A percentile compares a stretch with the other conserved stretches of the same genome.
phyloP scores from a whole-genome alignment of 768 basidiomycete species.

The Amanita pallidorosea region DNA sequence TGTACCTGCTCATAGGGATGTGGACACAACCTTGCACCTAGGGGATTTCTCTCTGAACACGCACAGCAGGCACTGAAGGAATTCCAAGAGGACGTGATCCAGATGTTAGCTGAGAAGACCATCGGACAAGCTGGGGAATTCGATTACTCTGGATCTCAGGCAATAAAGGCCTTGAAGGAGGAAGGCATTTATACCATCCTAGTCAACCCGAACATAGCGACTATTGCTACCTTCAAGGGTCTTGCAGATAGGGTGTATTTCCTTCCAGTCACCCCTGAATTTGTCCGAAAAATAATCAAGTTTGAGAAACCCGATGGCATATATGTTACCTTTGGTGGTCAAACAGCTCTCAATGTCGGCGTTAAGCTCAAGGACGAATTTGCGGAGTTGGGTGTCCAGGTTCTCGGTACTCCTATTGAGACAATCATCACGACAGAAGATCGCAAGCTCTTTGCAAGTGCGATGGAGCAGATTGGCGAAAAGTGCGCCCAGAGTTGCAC shows the following conservation, averaged over 20 bases:
- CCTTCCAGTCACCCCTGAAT: slow-evolving; percentile 95
- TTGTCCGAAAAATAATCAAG: slow-evolving; percentile 95
- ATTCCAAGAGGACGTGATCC: slow-evolving; percentile 48
- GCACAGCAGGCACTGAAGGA: slow-evolving; percentile 36
- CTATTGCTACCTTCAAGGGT: slow-evolving; percentile 94
- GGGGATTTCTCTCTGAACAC: slow-evolving; percentile 38
- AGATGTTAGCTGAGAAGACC: slow-evolving; percentile 62
- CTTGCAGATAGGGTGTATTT: slow-evolving; percentile 99
- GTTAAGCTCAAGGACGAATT: slow-evolving; percentile 99
- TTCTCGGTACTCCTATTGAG: slow-evolving; percentile 93
- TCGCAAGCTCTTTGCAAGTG: slow-evolving; percentile 83
- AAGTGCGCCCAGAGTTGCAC: slow-evolving; percentile 86
- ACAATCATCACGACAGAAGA: slow-evolving; percentile 98
- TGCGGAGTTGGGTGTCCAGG: slow-evolving; percentile 76
- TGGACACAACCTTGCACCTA: too few species aligned
- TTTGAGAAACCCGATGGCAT: slow-evolving; percentile 99
- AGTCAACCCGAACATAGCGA: slow-evolving; percentile 98
- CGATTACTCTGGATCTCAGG: slow-evolving; percentile 98
- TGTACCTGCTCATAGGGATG: too few species aligned
- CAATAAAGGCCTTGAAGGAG: slow-evolving; percentile 97
- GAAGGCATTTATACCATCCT: slow-evolving; percentile 99
- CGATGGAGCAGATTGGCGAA: slow-evolving; percentile 97
- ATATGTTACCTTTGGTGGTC: slow-evolving; percentile 97
- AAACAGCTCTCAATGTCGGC: slow-evolving; percentile 93
- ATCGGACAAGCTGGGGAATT: slow-evolving; percentile 99